A percentile compares a stretch with the other conserved stretches of the same genome.
phyloP scores from a whole-genome alignment of 2,329 filamentous ascomycete genomes.

The Eutypa lata region DNA sequence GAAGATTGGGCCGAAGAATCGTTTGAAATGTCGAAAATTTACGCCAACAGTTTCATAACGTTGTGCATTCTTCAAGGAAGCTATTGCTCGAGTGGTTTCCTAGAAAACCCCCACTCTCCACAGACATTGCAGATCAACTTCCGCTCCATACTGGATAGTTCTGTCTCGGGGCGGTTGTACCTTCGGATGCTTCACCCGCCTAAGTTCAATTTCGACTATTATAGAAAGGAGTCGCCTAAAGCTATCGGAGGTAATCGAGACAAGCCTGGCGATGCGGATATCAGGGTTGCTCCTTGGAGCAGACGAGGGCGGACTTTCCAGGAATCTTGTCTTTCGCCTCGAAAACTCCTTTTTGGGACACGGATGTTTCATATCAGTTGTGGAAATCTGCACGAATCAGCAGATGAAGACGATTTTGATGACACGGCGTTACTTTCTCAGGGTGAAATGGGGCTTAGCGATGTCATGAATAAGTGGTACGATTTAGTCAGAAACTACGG shows the following conservation, averaged over 20 bases:
- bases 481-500: neutral
- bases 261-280: neutral
- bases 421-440: neutral
- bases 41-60: constrained; percentile 3
- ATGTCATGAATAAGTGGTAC: neutral
- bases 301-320: constrained; percentile 3
- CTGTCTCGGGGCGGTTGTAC: neutral
- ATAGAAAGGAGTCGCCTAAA: neutral
- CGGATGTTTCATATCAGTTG: constrained; percentile 2
- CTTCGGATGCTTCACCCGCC: constrained; percentile 1
- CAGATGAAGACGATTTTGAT: neutral
- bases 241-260: neutral
- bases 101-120: neutral
- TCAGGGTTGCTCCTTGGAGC: constrained; percentile 1
- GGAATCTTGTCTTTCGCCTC: constrained; percentile 1
- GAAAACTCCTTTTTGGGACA: neutral
- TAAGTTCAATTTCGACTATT: neutral
- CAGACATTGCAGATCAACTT: neutral
- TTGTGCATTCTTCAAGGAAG: constrained; percentile 1
- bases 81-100: constrained; percentile 2
- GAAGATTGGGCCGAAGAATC: constrained; percentile 1
- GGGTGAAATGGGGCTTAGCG: neutral
- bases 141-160: constrained; percentile 1
- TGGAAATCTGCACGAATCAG: constrained; percentile 1
- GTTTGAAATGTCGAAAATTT: constrained; percentile 1